Base-by-base conservation (phyloP, 371 early-diverging fungal genomes). In the Mortierella polycephala region DNA sequence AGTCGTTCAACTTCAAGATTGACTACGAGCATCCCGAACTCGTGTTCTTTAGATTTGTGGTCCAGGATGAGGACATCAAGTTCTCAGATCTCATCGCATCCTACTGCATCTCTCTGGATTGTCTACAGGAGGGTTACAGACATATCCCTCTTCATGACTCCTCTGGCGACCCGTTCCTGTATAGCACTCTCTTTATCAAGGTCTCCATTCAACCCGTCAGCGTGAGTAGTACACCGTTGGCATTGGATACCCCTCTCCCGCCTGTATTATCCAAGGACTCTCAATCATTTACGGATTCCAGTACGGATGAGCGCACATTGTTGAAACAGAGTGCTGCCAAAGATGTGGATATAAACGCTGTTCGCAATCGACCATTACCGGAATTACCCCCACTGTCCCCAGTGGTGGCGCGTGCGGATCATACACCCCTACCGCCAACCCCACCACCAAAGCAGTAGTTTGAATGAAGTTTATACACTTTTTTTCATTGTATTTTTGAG, bases 91-190 rank as follows among this genome's bases (percentile, higher is more conserved):
- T 84, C 51, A 69, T 88, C 67, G 88, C 86, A 7, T 75, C 83
- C 8, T 87, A 83, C 62, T 81, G 83, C 41, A 85, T 88, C 60
- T 82, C 83, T 2, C 42, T 88, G 62, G 75, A 75, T 53, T 75
- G 64, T 47, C 54, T 68, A 40, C 60, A 71, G 57, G 64, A 69
- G 63, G 91, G 91, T 1, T 91, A 90, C 49, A 84, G 90, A 0
- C 89, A 89, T 63, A 83, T 89, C 23, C 88, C 86, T 16, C 71
- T 91, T 40, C 83, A 85, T 52, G 87, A 87, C 62, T 57, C 82
- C 18, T 75, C 84, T 18, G 91, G 90, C 18, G 89, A 91, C 49
- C 77, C 83, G 23, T 81, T 86, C 45, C 80, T 86, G 30, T 89
- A 89, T 67, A 87, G 87, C 18, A 85, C 89, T 1, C 70, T 91